phyloP scores from a whole-genome alignment of 2,329 filamentous ascomycete genomes.

The Neonectria hederae region DNA sequence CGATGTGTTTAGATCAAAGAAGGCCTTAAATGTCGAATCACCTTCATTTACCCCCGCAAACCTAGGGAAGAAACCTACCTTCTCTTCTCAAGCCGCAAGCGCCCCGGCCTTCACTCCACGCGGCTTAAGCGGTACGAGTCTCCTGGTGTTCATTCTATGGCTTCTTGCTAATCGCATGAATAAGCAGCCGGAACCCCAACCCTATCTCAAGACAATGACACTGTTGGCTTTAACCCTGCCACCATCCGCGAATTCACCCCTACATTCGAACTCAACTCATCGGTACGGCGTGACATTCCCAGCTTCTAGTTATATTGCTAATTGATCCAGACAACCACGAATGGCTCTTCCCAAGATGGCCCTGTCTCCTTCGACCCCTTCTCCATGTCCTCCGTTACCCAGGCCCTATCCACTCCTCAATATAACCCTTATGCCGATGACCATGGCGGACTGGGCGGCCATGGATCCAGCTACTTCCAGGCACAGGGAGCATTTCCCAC shows the following conservation, averaged over 20 bases:
- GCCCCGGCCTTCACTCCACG: conserved; percentile 87
- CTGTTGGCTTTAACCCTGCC: conserved; percentile 63
- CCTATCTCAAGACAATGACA: conserved; percentile 54
- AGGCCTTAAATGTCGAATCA: conserved; percentile 92
- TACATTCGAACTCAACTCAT: conserved; percentile 61
- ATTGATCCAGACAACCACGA: conserved; percentile 50
- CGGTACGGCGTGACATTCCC: conserved; percentile 49
- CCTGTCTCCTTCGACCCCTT: conserved; percentile 68
- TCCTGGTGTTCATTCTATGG: conserved; percentile 16
- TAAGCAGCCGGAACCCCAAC: conserved; percentile 50
- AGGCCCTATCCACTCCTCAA: conserved; percentile 60
- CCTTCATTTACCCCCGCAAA: conserved; percentile 87
- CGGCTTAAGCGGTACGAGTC: conserved; percentile 55
- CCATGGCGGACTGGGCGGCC: conserved; percentile 63
- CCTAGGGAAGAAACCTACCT: conserved; percentile 73
- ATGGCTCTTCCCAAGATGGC: conserved; percentile 60
- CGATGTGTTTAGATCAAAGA: conserved; percentile 63
- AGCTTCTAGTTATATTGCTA: conserved; percentile 1
- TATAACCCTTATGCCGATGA: conserved; percentile 85
- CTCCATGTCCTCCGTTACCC: conserved; percentile 65
- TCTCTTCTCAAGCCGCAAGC: conserved; percentile 90
- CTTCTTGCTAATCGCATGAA: conserved; percentile 24
- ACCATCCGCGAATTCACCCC: conserved; percentile 69
- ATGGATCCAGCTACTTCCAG: conserved; percentile 73
- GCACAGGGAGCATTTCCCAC: conserved; percentile 62